A percentile compares a stretch with the other conserved stretches of the same genome.
Evolutionary conservation across 1,139 yeast species (phyloP).

Genomic region (Pichia sp.): DNA sequence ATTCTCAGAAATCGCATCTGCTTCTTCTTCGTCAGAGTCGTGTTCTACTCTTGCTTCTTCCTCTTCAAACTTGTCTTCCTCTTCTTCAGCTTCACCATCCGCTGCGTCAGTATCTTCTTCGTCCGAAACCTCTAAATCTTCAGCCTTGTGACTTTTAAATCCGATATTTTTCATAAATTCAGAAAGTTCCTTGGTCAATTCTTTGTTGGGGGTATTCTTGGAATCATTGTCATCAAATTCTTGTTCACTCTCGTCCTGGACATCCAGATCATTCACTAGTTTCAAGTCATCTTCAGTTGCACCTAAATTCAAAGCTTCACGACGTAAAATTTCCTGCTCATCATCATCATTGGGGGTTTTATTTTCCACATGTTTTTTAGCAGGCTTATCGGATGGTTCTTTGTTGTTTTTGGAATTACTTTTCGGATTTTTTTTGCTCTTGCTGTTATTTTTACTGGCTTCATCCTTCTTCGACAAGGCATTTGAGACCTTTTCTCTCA

Average conservation of each 20-base stretch:
- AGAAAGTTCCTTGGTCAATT: slow-evolving; percentile 54
- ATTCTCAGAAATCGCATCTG: not conserved
- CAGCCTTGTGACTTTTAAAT: slow-evolving; percentile 42
- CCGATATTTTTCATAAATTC: slow-evolving; percentile 70
- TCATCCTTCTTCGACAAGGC: slow-evolving; percentile 34
- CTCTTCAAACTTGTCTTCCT: slow-evolving; percentile 30
- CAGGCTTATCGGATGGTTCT: slow-evolving; percentile 1
- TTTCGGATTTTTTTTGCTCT: slow-evolving; percentile 26
- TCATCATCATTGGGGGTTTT: slow-evolving; percentile 11
- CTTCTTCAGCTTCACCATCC: slow-evolving; percentile 30
- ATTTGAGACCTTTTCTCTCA: slow-evolving; percentile 54
- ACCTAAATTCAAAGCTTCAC: slow-evolving; percentile 69
- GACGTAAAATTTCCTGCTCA: slow-evolving; percentile 46
- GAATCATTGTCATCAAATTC: slow-evolving; percentile 45
- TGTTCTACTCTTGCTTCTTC: slow-evolving; percentile 30
- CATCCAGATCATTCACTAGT: slow-evolving; percentile 48
- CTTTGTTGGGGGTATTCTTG: slow-evolving; percentile 38
- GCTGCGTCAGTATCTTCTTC: slow-evolving; percentile 32
- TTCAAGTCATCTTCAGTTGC: slow-evolving; percentile 65
- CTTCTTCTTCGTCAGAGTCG: slow-evolving; percentile 30
- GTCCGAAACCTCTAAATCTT: slow-evolving; percentile 28
- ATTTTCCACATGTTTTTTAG: not conserved
- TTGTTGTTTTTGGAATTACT: slow-evolving; percentile 21
- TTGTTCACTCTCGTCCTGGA: slow-evolving; percentile 62
- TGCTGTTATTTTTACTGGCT: slow-evolving; percentile 18